These are phyloP conservation scores for Fusarium pseudonygamai DNA, from an alignment of 2,329 filamentous ascomycete species.

Conservation along the genomic window DNA sequence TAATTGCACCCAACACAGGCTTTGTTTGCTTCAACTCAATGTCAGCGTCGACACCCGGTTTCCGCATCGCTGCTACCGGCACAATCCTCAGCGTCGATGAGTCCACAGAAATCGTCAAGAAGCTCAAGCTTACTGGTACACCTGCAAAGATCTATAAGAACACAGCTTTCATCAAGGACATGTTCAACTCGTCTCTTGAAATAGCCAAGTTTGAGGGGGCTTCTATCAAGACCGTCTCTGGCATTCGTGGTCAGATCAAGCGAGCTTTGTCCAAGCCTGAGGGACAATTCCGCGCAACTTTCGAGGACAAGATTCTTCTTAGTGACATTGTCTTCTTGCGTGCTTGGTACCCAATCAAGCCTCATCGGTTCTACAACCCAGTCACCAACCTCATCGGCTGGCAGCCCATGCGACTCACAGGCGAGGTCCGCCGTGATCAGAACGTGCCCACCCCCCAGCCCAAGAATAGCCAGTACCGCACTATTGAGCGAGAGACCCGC, in stretches of 20 bases:
- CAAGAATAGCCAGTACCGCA: constrained; percentile 86
- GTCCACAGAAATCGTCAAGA: constrained; percentile 97
- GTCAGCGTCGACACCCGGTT: constrained; percentile 83
- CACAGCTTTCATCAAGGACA: constrained; percentile 97
- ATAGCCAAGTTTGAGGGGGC: constrained; percentile 99
- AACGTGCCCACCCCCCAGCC: constrained; percentile 79
- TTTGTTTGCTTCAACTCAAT: constrained; percentile 95
- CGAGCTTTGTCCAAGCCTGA: constrained; percentile 92
- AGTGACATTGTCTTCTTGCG: constrained; percentile 95
- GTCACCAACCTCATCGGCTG: constrained; percentile 94
- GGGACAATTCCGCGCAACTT: constrained; percentile 94
- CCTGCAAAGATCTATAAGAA: constrained; percentile 99
- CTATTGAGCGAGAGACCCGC: constrained; percentile 70
- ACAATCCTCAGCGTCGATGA: constrained; percentile 95
- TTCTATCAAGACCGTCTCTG: constrained; percentile 93
- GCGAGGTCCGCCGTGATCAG: constrained; percentile 83
- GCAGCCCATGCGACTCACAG: constrained; percentile 93
- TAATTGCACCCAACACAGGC: constrained; percentile 94
- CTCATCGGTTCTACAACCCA: constrained; percentile 95
- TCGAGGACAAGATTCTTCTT: constrained; percentile 98
- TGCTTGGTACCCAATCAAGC: constrained; percentile 96
- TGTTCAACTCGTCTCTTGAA: constrained; percentile 93
- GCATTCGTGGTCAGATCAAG: constrained; percentile 96
- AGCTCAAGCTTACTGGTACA: constrained; percentile 92
- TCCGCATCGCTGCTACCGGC: constrained; percentile 93